Percentiles rank a stretch among this genome's conserved stretches.
Evolutionary conservation across 2,329 filamentous ascomycete genomes (phyloP).

Genomic region (Mariannaea elegans): DNA sequence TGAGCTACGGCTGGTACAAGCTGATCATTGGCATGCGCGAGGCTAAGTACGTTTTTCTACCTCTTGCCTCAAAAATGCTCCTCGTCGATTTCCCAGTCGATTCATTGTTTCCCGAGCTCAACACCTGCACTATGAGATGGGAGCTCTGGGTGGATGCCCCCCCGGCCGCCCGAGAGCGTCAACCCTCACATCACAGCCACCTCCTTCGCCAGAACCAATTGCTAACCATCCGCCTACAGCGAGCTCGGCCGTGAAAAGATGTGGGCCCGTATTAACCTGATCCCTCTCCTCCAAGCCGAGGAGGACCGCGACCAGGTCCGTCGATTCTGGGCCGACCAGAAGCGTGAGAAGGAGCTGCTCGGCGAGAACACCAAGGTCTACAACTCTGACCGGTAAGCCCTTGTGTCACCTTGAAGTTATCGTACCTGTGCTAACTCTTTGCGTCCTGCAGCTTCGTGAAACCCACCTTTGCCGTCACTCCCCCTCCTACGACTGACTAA

Average conservation of each 20-base stretch:
- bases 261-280: slow-evolving; percentile 96
- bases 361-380: slow-evolving; percentile 87
- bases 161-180: too few relatives aligned
- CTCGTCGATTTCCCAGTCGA: too few relatives aligned
- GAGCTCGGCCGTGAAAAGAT: slow-evolving; percentile 97
- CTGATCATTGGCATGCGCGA: slow-evolving; percentile 85
- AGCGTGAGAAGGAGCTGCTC: slow-evolving; percentile 88
- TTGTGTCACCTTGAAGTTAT: too few relatives aligned
- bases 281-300: slow-evolving; percentile 92
- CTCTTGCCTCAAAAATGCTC: too few relatives aligned
- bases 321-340: slow-evolving; percentile 84
- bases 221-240: slow-evolving; percentile 55
- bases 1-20: slow-evolving; percentile 92
- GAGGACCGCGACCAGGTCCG: slow-evolving; percentile 95
- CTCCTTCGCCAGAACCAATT: background rate
- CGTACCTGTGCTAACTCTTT: too few relatives aligned
- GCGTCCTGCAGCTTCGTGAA: slow-evolving; percentile 72
- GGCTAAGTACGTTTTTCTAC: slow-evolving; percentile 76
- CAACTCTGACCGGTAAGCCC: slow-evolving; percentile 83
- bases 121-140: too few relatives aligned
- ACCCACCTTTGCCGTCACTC: slow-evolving; percentile 80
- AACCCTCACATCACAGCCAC: background rate
- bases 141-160: too few relatives aligned
- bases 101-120: too few relatives aligned
- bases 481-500: slow-evolving; percentile 70